Base-by-base conservation (phyloP, 73 alveolate genomes). In the Effrenium voratum region DNA sequence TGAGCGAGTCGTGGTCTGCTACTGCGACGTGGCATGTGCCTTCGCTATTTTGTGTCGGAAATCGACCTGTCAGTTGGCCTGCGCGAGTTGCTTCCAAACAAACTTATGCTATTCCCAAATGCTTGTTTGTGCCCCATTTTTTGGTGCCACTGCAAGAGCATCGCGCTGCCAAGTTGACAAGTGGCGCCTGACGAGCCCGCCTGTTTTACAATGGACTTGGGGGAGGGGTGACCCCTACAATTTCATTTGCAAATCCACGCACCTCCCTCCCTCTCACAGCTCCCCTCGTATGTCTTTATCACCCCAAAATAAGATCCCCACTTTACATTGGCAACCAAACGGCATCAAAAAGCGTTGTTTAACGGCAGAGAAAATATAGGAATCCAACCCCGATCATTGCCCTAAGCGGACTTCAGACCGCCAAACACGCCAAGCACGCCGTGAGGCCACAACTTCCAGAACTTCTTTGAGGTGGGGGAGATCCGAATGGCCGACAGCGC, bases 381-480 rank as follows among this genome's bases (percentile, higher is more conserved):
- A n/a, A n/a, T n/a, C n/a, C n/a, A n/a, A n/a, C n/a, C n/a, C n/a
- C n/a, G n/a, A n/a, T n/a, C n/a, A n/a, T n/a, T n/a, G n/a, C n/a
- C n/a, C n/a, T n/a, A n/a, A n/a, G n/a, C n/a, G n/a, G n/a, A n/a
- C n/a, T n/a, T n/a, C n/a, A n/a, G n/a, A n/a, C n/a, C n/a, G n/a
- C n/a, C n/a, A n/a, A n/a, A n/a, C n/a, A 19, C 15, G 4, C 32
- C 57, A 13, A 12, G 59, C 59, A 41, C 57, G n/a, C 34, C 59
- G 38, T 32, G 24, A 90, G 96, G 96, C 63, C 36, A 43, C 19
- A 44, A 90, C 86, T 90, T 90, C 75, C 45, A 66, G 75, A 90
- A 90, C 75, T 90, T 2, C 75, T 90, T 90, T 55, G 96, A 90
- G 72, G 96, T 90, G 68, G 96, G 96, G 57, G 60, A 75, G n/a